phyloP scores from a whole-genome alignment of 495 filamentous ascomycete species.

The Talaromyces ruber region DNA sequence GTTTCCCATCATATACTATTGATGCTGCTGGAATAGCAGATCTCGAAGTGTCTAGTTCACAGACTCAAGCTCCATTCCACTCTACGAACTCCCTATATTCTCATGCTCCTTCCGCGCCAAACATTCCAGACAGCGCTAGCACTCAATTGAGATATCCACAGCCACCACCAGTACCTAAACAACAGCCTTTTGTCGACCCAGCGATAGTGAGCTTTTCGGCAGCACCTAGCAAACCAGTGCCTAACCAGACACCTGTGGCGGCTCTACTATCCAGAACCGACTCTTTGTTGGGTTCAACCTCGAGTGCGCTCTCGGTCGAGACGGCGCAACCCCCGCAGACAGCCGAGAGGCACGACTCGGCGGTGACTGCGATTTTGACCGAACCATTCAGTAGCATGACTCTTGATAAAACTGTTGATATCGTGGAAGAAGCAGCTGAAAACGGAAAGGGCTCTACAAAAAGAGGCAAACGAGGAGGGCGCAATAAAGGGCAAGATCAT shows the following conservation, averaged over 20 bases:
- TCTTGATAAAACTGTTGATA: conserved; percentile 17
- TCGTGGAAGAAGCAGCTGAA: background rate
- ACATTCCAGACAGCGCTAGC: background rate
- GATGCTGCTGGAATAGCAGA: conserved; percentile 51
- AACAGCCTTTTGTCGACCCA: conserved; percentile 43
- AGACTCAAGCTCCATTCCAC: conserved; percentile 17
- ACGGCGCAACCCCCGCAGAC: conserved; percentile 6
- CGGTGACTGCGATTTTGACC: conserved; percentile 22
- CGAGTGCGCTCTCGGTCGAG: background rate
- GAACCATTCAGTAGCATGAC: conserved; percentile 37
- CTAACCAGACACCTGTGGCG: background rate
- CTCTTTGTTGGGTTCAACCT: background rate
- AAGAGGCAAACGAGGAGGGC: conserved; percentile 25
- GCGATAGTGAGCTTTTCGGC: conserved; percentile 44
- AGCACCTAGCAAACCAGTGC: conserved; percentile 12
- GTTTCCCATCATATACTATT: conserved; percentile 38
- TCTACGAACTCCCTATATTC: conserved; percentile 4
- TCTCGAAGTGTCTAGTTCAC: conserved; percentile 36
- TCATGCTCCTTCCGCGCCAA: background rate
- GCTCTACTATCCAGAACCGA: background rate
- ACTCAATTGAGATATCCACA: background rate
- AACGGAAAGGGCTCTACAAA: conserved; percentile 16
- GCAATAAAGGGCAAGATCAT: conserved; percentile 27
- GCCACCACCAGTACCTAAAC: conserved; percentile 1
- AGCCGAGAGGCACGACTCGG: conserved; percentile 11